A percentile compares a stretch with the other conserved stretches of the same genome.
phyloP scores from a whole-genome alignment of 2,329 filamentous ascomycete species.

The Mycosphaerella sp. region DNA sequence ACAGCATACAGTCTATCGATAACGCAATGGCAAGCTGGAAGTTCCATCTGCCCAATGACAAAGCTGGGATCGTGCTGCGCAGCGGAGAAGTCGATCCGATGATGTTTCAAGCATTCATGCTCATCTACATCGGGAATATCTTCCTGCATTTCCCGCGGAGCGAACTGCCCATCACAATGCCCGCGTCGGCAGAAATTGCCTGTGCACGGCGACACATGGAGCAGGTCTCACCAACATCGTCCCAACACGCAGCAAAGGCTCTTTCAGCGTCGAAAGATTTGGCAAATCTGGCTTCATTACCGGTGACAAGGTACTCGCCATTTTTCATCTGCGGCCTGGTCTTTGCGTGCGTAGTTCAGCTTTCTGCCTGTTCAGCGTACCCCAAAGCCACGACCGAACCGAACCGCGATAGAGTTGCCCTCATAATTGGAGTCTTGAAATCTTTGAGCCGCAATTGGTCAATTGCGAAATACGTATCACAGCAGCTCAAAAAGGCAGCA shows the following conservation, averaged over 20 bases:
- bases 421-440: slow-evolving; percentile 72
- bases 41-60: slow-evolving; percentile 67
- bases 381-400: slow-evolving; percentile 57
- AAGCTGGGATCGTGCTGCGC: slow-evolving; percentile 62
- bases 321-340: slow-evolving; percentile 80
- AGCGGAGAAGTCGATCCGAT: slow-evolving; percentile 76
- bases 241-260: slow-evolving; percentile 66
- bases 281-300: slow-evolving; percentile 66
- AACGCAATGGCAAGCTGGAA: slow-evolving; percentile 67
- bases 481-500: slow-evolving; percentile 70
- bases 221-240: slow-evolving; percentile 46
- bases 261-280: slow-evolving; percentile 73
- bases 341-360: slow-evolving; percentile 71
- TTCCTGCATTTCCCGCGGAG: slow-evolving; percentile 75
- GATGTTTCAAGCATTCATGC: slow-evolving; percentile 87
- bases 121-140: slow-evolving; percentile 58
- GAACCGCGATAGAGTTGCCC: slow-evolving; percentile 61
- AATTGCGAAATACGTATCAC: slow-evolving; percentile 62
- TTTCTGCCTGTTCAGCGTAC: slow-evolving; percentile 66
- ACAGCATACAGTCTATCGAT: slow-evolving; percentile 52
- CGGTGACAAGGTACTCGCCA: slow-evolving; percentile 68
- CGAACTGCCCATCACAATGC: slow-evolving; percentile 59
- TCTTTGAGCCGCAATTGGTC: slow-evolving; percentile 64
- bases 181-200: slow-evolving; percentile 44
- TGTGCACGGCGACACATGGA: slow-evolving; percentile 42